Percentiles rank a stretch among this genome's conserved stretches.
These are phyloP conservation scores for Solanum hybrid DNA, from an alignment of 305 asterid genomes.

Conservation along the genomic window DNA sequence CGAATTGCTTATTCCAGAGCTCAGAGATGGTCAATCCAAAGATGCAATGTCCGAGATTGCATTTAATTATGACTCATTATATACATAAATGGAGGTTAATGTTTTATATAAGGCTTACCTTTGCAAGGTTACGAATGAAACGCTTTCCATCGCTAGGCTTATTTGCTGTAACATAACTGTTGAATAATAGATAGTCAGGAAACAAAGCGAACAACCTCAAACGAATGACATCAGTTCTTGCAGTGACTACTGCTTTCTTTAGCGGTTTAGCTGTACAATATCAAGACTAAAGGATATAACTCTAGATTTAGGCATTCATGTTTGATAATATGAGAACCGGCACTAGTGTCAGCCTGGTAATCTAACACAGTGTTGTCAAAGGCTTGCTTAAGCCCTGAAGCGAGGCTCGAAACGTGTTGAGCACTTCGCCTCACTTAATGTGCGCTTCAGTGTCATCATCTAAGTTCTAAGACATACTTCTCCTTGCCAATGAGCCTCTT, in stretches of 20 bases:
- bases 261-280: not conserved
- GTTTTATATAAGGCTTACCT: constrained; percentile 30
- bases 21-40: not conserved
- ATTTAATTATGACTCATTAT: not conserved
- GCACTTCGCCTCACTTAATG: not conserved
- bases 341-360: not conserved
- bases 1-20: not conserved
- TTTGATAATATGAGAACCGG: not conserved
- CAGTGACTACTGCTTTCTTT: not conserved
- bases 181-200: not conserved
- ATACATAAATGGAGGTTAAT: not conserved
- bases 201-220: not conserved
- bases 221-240: not conserved
- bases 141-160: constrained; percentile 58
- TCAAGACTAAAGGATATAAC: not conserved
- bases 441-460: not conserved
- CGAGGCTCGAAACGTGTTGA: not conserved
- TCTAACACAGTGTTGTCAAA: not conserved
- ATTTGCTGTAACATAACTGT: constrained; percentile 53
- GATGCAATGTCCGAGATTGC: not conserved
- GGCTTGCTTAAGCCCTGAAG: not conserved
- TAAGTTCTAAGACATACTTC: not conserved
- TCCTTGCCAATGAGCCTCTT: not conserved
- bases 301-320: not conserved
- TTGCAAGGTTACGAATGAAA: constrained; percentile 66